Evolutionary conservation across 23 red algal species (phyloP), one percentile per base, ranked within the genome.

Genomic region (Gracilaria domingensis): DNA sequence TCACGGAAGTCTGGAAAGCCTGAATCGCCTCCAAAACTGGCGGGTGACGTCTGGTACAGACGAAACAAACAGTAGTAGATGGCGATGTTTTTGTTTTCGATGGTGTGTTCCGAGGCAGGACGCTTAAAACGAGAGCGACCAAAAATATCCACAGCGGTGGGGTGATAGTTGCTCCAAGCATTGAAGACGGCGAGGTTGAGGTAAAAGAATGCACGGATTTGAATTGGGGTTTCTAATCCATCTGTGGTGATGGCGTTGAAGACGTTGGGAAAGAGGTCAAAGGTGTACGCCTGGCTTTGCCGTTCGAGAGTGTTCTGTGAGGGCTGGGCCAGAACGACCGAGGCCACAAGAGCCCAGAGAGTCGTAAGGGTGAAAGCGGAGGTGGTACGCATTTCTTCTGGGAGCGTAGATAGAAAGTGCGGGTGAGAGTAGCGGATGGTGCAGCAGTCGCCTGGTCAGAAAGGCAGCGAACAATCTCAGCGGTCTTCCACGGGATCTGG

Each of bases 91-190:
- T 81, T 81, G 76, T 81, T 81, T 33, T 55, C 76, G 48, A 60
- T 24, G 14, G 76, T 58, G 38, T 58, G 54, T 37, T 81, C 50
- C 7, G 38, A 4, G 21, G 42, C 14, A 8, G 76, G 76, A 9
- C 54, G 76, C 38, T 57, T 81, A 47, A 54, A 81, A 28, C 76
- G 48, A 23, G 76, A 58, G 42, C 76, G 76, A 54, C 76, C 76
- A 60, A 81, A 81, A 12, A 81, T 49, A 33, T 81, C 76, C 45
- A 60, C 76, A 47, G 76, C 76, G 48, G 76, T 81, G 23, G 76
- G 76, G 21, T 81, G 76, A 37, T 81, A 81, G 21, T 57, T 81
- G 8, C 25, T 58, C 76, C 76, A 81, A 6, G 76, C 76, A 48
- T 81, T 81, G 48, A 54, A 81, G 47, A 47, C 44, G 30, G 48